These are phyloP conservation scores for Xylariaceae sp. DNA, from an alignment of 2,329 filamentous ascomycete species.

Conservation along the genomic window DNA sequence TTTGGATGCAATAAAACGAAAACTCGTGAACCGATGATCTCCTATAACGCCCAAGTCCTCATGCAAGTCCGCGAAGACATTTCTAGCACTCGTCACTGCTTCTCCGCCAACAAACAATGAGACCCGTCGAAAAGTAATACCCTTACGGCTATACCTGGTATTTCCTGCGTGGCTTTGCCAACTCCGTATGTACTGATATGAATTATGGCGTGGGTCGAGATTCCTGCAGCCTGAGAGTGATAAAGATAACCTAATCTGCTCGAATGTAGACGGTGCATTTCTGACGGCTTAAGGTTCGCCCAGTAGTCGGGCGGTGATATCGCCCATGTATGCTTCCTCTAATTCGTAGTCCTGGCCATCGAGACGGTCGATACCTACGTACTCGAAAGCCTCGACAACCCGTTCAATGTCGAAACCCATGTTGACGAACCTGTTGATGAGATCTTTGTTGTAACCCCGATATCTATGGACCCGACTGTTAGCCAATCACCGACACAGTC, in stretches of 20 bases:
- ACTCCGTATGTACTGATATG: neutral
- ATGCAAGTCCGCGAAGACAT: constrained; percentile 24
- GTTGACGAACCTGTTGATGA: constrained; percentile 80
- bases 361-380: constrained; percentile 78
- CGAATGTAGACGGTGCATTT: no score
- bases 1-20: constrained; percentile 7
- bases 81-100: constrained; percentile 3
- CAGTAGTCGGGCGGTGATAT: constrained; percentile 83
- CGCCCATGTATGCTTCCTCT: constrained; percentile 88
- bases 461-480: constrained; percentile 58
- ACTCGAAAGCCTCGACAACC: constrained; percentile 84
- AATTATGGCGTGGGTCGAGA: neutral
- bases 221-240: neutral
- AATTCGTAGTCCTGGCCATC: constrained; percentile 79
- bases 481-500: constrained; percentile 8
- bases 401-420: constrained; percentile 91
- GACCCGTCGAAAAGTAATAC: neutral
- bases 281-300: constrained; percentile 67
- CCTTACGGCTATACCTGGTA: neutral
- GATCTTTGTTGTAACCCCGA: constrained; percentile 80
- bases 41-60: constrained; percentile 19
- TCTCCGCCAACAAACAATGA: neutral
- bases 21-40: constrained; percentile 3
- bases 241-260: neutral
- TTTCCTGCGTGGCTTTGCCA: neutral